Conservation (phyloP, 768 basidiomycete genomes). For the Paxillus involutus region DNA sequence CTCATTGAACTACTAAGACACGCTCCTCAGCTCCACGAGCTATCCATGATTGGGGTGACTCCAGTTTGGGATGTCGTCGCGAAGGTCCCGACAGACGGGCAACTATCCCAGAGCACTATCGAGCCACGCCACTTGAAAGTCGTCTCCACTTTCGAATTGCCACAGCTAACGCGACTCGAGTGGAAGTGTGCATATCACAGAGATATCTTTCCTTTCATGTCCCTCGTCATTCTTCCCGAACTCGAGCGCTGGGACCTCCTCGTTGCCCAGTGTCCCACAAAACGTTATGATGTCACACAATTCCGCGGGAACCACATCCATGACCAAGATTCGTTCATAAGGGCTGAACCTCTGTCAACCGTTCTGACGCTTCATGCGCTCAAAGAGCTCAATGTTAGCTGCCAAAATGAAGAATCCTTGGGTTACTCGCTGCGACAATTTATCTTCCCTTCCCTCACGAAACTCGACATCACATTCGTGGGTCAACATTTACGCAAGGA, state of each 20-base stretch:
- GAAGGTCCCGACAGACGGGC: constrained; percentile 10
- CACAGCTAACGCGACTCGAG: constrained; percentile 41
- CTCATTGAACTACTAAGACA: constrained; percentile 37
- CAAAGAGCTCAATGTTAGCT: constrained; percentile 45
- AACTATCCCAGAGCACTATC: constrained; percentile 3
- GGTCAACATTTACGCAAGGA: constrained; percentile 27
- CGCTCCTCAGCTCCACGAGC: constrained; percentile 41
- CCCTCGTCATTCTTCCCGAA: constrained; percentile 38
- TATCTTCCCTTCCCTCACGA: constrained; percentile 43
- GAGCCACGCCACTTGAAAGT: constrained; percentile 6
- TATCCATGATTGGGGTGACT: constrained; percentile 42
- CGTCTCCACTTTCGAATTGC: constrained; percentile 32
- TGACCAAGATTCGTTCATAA: constrained; percentile 30
- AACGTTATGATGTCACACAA: constrained; percentile 25
- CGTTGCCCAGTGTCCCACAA: constrained; percentile 35
- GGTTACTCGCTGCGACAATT: constrained; percentile 42
- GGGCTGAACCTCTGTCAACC: constrained; percentile 26
- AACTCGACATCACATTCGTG: constrained; percentile 43
- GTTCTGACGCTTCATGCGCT: constrained; percentile 31
- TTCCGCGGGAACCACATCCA: constrained; percentile 31
- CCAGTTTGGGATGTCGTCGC: constrained; percentile 37
- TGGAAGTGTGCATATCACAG: constrained; percentile 46
- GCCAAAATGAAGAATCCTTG: constrained; percentile 39
- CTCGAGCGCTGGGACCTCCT: constrained; percentile 46
- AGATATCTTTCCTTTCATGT: constrained; percentile 44